These are phyloP conservation scores for Dictyostelium purpureum DNA, from an alignment of 78 protist species.

Conservation along the genomic window DNA sequence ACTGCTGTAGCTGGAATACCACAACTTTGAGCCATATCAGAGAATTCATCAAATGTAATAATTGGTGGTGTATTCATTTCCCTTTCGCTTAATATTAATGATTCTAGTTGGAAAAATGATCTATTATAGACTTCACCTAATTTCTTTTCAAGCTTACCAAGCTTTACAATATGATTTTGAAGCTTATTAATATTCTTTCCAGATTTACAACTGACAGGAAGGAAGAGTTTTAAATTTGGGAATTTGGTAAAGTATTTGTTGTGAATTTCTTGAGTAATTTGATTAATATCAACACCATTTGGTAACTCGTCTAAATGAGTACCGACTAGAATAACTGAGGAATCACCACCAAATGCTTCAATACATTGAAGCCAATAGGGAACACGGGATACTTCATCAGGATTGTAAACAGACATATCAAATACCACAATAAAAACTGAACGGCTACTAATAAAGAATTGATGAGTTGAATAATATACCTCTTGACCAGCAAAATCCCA, in stretches of 20 bases:
- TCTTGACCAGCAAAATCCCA: constrained; percentile 84
- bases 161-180: constrained; percentile 29
- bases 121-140: neutral
- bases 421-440: constrained; percentile 76
- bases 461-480: constrained; percentile 62
- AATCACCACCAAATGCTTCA: constrained; percentile 58
- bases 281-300: neutral
- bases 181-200: constrained; percentile 64
- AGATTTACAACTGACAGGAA: constrained; percentile 57
- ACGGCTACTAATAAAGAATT: constrained; percentile 67
- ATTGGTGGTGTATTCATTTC: constrained; percentile 78
- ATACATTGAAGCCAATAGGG: constrained; percentile 81
- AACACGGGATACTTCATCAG: constrained; percentile 42
- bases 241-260: constrained; percentile 33
- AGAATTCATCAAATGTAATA: constrained; percentile 37
- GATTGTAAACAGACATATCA: constrained; percentile 50
- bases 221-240: constrained; percentile 36
- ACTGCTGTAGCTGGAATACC: constrained; percentile 16
- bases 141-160: constrained; percentile 62
- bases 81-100: constrained; percentile 39
- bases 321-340: constrained; percentile 71
- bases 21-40: constrained; percentile 40
- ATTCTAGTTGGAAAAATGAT: constrained; percentile 44
- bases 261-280: constrained; percentile 29
- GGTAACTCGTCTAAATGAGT: constrained; percentile 80